Base-by-base conservation (phyloP, 2,329 filamentous ascomycete genomes). In the Exophiala sp. region DNA sequence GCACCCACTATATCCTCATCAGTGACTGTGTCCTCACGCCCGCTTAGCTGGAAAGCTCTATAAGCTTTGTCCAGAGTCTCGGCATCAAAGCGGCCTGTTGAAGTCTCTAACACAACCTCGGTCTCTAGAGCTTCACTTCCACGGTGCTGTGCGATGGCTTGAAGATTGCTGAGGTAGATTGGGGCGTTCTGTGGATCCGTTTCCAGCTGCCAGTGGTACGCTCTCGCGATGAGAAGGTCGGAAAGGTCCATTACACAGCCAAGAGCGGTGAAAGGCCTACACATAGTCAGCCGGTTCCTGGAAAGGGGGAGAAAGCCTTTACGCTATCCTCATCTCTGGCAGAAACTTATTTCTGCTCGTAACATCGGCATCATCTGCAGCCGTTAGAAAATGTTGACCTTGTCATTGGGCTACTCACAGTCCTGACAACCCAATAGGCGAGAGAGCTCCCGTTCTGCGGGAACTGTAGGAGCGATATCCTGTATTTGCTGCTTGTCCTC, bases 131-230 rank as follows among this genome's bases (percentile, higher is more conserved):
- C 63, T 35, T 78, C 74, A 62, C 77, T 82, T 27, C 73, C 67
- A 46, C 82, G 71, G 14, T 77, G 73, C 19, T 69, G 68, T 13
- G 78, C 77, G 46, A 87, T 76, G 40, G 74, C 70, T 57, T 77
- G 73, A n/a, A 88, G 69, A 59, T 79, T 83, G 64, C 83, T 77
- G 52, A 86, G 74, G 63, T 86, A 86, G 61, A 80, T 79, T 1
- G 80, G 66, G 14, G 70, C 68, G 52, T 78, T 77, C 16, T 60
- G 56, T 16, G 74, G 72, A 62, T 86, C 80, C 43, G 73, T 75
- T 7, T 68, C 63, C 19, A 73, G 68, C 66, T 87, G 83, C 27
- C 77, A 72, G 19, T 79, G 71, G 61, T 80, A 86, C 2, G 81
- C 79, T 63, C 81, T 84, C 22, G 74, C 67, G 14, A 88, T 67